Base-by-base conservation (phyloP, 208 protist species). In the Novymonas esmeraldas region DNA sequence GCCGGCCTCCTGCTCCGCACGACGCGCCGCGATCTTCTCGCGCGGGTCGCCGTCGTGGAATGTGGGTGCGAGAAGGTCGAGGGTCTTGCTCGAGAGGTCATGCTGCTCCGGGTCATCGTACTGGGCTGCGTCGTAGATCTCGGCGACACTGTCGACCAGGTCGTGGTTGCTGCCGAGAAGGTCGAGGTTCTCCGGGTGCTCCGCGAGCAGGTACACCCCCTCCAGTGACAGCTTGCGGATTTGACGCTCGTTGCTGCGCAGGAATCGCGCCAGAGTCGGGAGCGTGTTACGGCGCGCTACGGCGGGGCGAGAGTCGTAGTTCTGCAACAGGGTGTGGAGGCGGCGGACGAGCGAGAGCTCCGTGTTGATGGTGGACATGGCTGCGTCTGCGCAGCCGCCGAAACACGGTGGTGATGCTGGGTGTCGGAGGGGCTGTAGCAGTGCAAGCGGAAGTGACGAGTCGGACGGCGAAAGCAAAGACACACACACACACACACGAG, bases 151-250 rank as follows among this genome's bases (percentile, higher is more conserved):
- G n/a, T 76, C 41, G 0, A 93, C 73, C 11, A 97, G 62, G 2
- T 60, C 64, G 9, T 56, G 28, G 42, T 95, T 70, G 36, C 73
- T 66, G 29, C 63, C 70, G 6, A 97, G 73, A 11, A 92, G 74
- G 31, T 92, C 86, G 4, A 93, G 58, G 69, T 96, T 97, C 22
- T 95, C 87, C 0, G 88, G 90, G 69, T 97, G 93, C 73, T 93
- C 70, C 3, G 87, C 82, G 9, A 97, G 81, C 45, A 96, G 52
- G 49, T 79, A 72, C 28, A 97, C 73, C 1, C 89, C 81, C 36
- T 89, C 78, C 10, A 93, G 64, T 6, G 89, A 79, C 26, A 85
- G 67, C 42, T 89, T 81, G 14, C 85, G 87, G 33, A 93, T 89
- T 38, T 95, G 83, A 22, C 86, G 70, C 11, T 96, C 87, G 31